Base-by-base conservation (phyloP, 2,329 filamentous ascomycete genomes). In the Fusarium sp. region DNA sequence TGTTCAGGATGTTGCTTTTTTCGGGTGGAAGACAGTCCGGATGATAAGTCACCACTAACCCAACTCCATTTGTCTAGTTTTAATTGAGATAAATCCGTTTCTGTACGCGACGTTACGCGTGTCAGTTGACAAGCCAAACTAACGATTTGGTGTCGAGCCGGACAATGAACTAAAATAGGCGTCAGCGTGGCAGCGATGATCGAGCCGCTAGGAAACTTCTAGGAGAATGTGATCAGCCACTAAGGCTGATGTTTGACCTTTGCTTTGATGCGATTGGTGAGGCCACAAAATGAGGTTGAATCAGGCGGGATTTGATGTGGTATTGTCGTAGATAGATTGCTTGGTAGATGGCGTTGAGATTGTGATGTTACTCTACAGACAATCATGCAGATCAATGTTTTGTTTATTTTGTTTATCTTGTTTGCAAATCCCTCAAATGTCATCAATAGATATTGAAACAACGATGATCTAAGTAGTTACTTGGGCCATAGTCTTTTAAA, bases 171-270 rank as follows among this genome's bases (percentile, higher is more conserved):
- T 57, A 63, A 28, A 50, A 19, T 26, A 24, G 10, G 34, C 31
- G 40, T 57, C 40, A 45, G 50, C 6, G 46, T 67, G 53, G 45
- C 58, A 67, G 57, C 36, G 67, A 33, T 45, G 67, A 64, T 70
- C 62, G 19, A 34, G 44, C 10, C 50, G 40, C 62, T 70, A 70
- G 36, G 38, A 21, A 33, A 43, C 36, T 44, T 44, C 38, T 40
- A 38, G 21, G 36, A 50, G 28, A 56, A 42, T 40, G 42, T 14
- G 44, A 51, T 57, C 49, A 64, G 21, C 46, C 24, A 14, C 26
- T 39, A 45, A 34, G 15, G 40, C 24, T 38, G 40, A 33, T 24
- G 24, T 31, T 50, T 51, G 21, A 34, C 34, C 13, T 19, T 33
- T 11, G 17, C 19, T 43, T 28, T 42, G 14, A 59, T 40, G 28